These are phyloP conservation scores for Lepiota venenata DNA, from an alignment of 768 basidiomycete genomes.

Conservation along the genomic window DNA sequence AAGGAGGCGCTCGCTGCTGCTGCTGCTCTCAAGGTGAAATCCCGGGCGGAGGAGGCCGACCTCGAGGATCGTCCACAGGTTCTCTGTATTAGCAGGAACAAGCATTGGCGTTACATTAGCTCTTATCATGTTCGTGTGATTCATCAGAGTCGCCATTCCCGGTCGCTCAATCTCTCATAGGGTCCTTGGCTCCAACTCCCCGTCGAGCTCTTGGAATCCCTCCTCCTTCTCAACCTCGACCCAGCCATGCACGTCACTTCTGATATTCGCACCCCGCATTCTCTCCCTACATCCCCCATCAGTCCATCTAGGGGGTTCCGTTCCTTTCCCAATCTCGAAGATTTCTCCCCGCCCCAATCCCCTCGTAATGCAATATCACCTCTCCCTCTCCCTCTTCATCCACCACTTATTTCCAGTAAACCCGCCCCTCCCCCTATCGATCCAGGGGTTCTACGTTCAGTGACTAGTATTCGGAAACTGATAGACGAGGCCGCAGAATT, in stretches of 20 bases:
- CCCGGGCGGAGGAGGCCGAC: slow-evolving; percentile 26
- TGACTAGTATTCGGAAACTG: slow-evolving; percentile 69
- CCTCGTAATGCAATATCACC: slow-evolving; percentile 32
- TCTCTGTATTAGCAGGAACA: slow-evolving; percentile 87
- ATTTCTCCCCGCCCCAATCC: slow-evolving; percentile 45
- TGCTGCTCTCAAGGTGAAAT: slow-evolving; percentile 20
- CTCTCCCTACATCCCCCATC: slow-evolving; percentile 17
- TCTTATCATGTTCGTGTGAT: slow-evolving; percentile 74
- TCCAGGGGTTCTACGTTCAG: slow-evolving; percentile 80
- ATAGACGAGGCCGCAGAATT: slow-evolving; percentile 91
- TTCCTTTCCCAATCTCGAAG: slow-evolving; percentile 27
- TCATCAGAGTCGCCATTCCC: slow-evolving; percentile 11
- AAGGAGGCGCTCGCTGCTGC: slow-evolving; percentile 34
- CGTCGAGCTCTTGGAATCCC: slow-evolving; percentile 78
- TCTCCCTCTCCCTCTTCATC: slow-evolving; percentile 35
- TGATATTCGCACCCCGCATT: slow-evolving; percentile 23
- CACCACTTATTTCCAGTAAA: slow-evolving; percentile 57
- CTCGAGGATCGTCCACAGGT: slow-evolving; percentile 55
- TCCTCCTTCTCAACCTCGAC: slow-evolving; percentile 75
- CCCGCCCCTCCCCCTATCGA: slow-evolving; percentile 85
- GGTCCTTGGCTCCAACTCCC: slow-evolving; percentile 92
- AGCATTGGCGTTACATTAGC: slow-evolving; percentile 93
- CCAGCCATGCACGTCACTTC: slow-evolving; percentile 46
- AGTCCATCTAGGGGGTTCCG: background rate
- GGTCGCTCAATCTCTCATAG: slow-evolving; percentile 35